A percentile compares a stretch with the other conserved stretches of the same genome.
phyloP scores from a whole-genome alignment of 2,329 filamentous ascomycete genomes.

The Calonectria crousiana region DNA sequence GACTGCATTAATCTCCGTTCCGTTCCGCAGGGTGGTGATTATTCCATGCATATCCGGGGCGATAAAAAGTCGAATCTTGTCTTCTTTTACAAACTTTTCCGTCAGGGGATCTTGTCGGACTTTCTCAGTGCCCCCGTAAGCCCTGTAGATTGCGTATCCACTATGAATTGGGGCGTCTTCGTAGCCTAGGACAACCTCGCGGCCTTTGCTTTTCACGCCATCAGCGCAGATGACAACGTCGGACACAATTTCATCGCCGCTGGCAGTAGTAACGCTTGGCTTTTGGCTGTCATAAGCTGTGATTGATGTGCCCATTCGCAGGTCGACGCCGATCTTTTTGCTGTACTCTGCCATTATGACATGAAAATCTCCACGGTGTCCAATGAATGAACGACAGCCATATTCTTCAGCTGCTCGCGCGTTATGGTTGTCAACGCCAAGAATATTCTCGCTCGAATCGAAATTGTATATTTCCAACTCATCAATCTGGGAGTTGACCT shows the following conservation, averaged over 20 bases:
- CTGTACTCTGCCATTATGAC: neutral
- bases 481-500: neutral
- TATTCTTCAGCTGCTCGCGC: neutral
- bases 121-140: neutral
- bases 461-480: constrained; percentile 5
- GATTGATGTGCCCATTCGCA: neutral
- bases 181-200: neutral
- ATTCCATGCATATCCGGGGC: neutral
- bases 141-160: neutral
- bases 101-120: neutral
- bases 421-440: neutral
- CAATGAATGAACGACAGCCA: neutral
- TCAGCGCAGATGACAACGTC: neutral
- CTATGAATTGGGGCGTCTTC: constrained; percentile 1
- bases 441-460: neutral
- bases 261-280: neutral
- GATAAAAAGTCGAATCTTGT: neutral
- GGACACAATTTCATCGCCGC: neutral
- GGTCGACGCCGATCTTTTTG: neutral
- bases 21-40: neutral
- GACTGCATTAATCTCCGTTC: neutral
- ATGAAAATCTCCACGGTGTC: neutral
- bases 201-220: neutral
- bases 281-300: neutral
- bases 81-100: neutral